Evolutionary conservation across 1,284 basidiomycete species (phyloP), one percentile per base, ranked within the genome.

Genomic region (Trametes pubescens): DNA sequence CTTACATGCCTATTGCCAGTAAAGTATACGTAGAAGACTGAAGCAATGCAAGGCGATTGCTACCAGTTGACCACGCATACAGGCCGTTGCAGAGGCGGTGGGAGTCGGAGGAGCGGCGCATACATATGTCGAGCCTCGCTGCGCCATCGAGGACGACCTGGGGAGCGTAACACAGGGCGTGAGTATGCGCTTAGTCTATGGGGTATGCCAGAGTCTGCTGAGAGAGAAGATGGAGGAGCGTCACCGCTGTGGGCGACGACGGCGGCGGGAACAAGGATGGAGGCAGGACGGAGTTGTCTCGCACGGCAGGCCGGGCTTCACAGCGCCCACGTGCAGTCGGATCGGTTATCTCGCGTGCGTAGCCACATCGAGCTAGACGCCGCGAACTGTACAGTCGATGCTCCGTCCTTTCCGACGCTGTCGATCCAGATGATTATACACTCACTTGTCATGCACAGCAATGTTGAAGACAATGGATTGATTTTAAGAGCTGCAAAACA

Each of bases 241-340:
- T 65, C 51, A 57, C 29, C 44, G 58, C 48, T 34, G 22, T 34
- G 35, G 52, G 58, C 54, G 66, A 61, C 59, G 64, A 64, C 57
- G 67, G 63, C 61, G 62, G 64, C 64, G 57, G 57, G 49, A 59
- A 59, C 57, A 65, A 63, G 64, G 59, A 68, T 60, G 67, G 67
- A 68, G 67, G 67, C 64, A 68, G 62, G 64, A 68, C 44, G 67
- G 62, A 65, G 67, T 65, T 65, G 67, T 65, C 64, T 68, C 67
- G 64, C 67, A 68, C 67, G 67, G 59, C 62, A 22, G 64, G 64
- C 62, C 49, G 51, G 59, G 62, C 62, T 65, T 68, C 67, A 65
- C 66, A 65, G 66, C 52, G 57, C 37, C 37, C 67, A 68, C 67
- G 67, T 68, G 67, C 67, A 16, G 62, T 43, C 59, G 44, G 52